Percentiles rank a stretch among this genome's conserved stretches.
These are phyloP conservation scores for Venturia nashicola DNA, from an alignment of 2,329 filamentous ascomycete species.

Conservation along the genomic window DNA sequence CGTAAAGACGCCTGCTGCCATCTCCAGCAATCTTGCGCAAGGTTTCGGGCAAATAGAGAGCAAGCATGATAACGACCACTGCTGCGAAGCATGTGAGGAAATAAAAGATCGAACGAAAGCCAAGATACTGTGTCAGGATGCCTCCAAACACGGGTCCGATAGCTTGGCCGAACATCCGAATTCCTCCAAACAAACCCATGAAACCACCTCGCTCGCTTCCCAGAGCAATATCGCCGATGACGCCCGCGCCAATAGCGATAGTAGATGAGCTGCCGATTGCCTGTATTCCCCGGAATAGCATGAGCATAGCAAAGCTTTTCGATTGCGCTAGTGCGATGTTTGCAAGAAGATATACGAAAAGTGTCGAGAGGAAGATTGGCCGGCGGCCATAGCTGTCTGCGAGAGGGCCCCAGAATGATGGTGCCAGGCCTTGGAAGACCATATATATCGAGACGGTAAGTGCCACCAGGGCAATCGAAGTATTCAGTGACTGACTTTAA, in stretches of 20 bases:
- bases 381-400: slow-evolving; percentile 13
- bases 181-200: slow-evolving; percentile 19
- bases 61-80: slow-evolving; percentile 22
- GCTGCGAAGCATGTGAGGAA: slow-evolving; percentile 27
- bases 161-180: slow-evolving; percentile 14
- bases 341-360: slow-evolving; percentile 13
- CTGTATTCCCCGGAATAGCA: slow-evolving; percentile 15
- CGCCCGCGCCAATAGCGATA: slow-evolving; percentile 18
- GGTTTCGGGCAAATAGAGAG: slow-evolving; percentile 29
- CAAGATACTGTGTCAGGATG: slow-evolving; percentile 21
- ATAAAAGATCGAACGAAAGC: slow-evolving; percentile 29
- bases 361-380: slow-evolving; percentile 12
- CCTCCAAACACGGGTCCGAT: slow-evolving; percentile 23
- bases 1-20: slow-evolving; percentile 25
- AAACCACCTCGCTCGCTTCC: slow-evolving; percentile 21
- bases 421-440: slow-evolving; percentile 19
- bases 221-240: slow-evolving; percentile 23
- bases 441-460: slow-evolving; percentile 32
- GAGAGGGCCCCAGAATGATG: slow-evolving; percentile 12
- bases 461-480: neutral
- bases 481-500: neutral
- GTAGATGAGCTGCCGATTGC: slow-evolving; percentile 20
- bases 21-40: slow-evolving; percentile 27
- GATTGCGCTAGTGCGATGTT: slow-evolving; percentile 12
- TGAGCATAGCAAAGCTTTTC: slow-evolving; percentile 11